phyloP scores from a whole-genome alignment of 2,329 filamentous ascomycete species.

The Didymosphaeria variabile region DNA sequence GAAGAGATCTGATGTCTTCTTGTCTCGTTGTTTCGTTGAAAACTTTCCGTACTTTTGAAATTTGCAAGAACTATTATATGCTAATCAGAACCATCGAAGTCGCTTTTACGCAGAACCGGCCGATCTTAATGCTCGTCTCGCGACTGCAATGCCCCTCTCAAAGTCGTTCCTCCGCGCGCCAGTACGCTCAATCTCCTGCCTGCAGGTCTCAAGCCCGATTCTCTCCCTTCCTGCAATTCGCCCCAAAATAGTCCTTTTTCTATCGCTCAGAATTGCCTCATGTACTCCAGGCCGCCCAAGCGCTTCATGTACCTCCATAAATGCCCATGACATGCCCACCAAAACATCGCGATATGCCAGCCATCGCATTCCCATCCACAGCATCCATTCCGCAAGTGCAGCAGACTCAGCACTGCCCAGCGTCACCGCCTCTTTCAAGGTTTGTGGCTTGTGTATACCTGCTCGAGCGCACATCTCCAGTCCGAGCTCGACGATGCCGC shows the following conservation, averaged over 20 bases:
- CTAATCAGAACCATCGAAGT: background rate
- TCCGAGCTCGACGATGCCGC: conserved; percentile 48
- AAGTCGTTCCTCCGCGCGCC: background rate
- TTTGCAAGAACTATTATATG: background rate
- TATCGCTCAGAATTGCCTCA: background rate
- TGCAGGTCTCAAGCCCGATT: background rate
- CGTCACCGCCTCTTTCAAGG: conserved; percentile 37
- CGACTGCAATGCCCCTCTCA: conserved; percentile 2
- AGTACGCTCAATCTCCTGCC: background rate
- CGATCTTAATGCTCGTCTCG: background rate
- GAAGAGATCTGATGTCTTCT: too few relatives aligned
- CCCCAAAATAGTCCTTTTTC: background rate
- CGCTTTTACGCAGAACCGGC: background rate
- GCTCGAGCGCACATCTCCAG: conserved; percentile 36
- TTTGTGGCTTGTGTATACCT: conserved; percentile 24
- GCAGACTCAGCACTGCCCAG: conserved; percentile 52
- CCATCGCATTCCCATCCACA: conserved; percentile 28
- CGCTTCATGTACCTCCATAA: conserved; percentile 33
- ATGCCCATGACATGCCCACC: conserved; percentile 46
- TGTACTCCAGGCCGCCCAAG: background rate
- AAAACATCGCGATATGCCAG: conserved; percentile 34
- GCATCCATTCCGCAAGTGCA: conserved; percentile 25
- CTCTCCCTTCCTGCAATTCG: background rate
- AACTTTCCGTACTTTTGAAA: too few relatives aligned
- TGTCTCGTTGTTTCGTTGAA: too few relatives aligned